Percentiles rank a stretch among this genome's conserved stretches.
Evolutionary conservation across 371 early-diverging fungal genomes (phyloP).

Genomic region (Nematocida major): DNA sequence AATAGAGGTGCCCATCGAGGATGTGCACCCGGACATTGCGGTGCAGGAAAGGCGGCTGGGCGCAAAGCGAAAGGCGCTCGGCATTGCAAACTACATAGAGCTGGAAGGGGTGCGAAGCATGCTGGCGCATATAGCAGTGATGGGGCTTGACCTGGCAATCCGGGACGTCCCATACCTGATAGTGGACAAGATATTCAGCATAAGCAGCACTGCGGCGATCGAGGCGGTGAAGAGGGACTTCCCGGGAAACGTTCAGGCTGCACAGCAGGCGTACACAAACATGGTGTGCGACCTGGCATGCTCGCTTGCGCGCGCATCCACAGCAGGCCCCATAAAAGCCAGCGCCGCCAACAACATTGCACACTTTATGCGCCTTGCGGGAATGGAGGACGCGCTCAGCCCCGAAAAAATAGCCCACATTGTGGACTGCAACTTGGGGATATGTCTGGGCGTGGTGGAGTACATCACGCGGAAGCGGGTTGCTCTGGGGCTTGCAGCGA

Average conservation of each 20-base stretch:
- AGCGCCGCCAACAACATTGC: conserved; percentile 62
- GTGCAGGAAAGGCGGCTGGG: conserved; percentile 47
- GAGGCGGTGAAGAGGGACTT: conserved; percentile 43
- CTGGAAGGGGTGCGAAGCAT: conserved; percentile 45
- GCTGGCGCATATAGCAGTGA: conserved; percentile 35
- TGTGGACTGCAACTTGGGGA: conserved; percentile 55
- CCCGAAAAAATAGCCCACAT: conserved; percentile 51
- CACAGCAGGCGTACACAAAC: conserved; percentile 10
- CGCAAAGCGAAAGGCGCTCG: conserved; percentile 25
- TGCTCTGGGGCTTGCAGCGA: neutral
- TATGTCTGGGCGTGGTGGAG: conserved; percentile 59
- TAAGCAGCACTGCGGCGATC: conserved; percentile 4
- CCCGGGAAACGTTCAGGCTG: neutral
- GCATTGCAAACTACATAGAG: conserved; percentile 45
- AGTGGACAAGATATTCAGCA: conserved; percentile 40
- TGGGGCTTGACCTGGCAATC: conserved; percentile 41
- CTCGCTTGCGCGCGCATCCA: conserved; percentile 48
- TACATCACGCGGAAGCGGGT: conserved; percentile 17
- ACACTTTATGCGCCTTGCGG: conserved; percentile 62
- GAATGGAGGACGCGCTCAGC: conserved; percentile 43
- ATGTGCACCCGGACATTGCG: conserved; percentile 31
- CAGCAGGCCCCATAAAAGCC: conserved; percentile 60
- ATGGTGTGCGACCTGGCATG: conserved; percentile 26
- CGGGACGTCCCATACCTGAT: conserved; percentile 37
- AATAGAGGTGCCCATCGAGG: conserved; percentile 39